Evolutionary conservation across 768 basidiomycete species (phyloP), one percentile per base, ranked within the genome.

Genomic region (Amanita brunnescens): DNA sequence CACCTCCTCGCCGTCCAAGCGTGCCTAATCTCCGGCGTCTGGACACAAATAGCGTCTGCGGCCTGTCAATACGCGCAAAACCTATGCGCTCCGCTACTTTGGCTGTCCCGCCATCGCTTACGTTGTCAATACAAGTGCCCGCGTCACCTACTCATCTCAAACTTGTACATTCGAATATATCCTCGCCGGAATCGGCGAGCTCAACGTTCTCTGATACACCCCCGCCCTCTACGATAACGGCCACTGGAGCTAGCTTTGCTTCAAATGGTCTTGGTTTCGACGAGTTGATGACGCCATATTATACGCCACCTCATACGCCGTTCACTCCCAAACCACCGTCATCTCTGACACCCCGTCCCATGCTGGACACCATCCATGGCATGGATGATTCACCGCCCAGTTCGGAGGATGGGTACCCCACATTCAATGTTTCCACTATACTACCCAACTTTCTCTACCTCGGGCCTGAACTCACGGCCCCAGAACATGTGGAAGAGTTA

Each of bases 371-470:
- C 12, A 10, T 33, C 18, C 16, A 30, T 26, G 33, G 33, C n/a
- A 18, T 14, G 34, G 50, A 51, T 21, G 50, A 51, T 14, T 73
- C 76, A 43, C 80, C 83, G 20, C 80, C 75, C 2, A 80, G 80
- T 5, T 78, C 78, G 3, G 75, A 80, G 45, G 83, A 82, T 16
- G 68, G 79, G 20, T 75, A 79, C 57, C 80, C 82, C 4, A 66
- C 67, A 5, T 97, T 96, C 63, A 70, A 75, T n/a, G 80, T 96
- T 33, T 95, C 92, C 13, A 88, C 87, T 16, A 96, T 98, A 57
- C 72, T 98, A 2, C 93, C 94, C 2, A 79, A 81, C 52, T 96
- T 96, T 68, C 71, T 98, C 23, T 98, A 80, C 66, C 77, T 97
- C 29, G 95, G 94, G 1, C 91, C 94, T 0, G 95, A 98, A 65